Evolutionary conservation across 2,329 filamentous ascomycete species (phyloP), one percentile per base, ranked within the genome.

Genomic region (Beauveria varroae): DNA sequence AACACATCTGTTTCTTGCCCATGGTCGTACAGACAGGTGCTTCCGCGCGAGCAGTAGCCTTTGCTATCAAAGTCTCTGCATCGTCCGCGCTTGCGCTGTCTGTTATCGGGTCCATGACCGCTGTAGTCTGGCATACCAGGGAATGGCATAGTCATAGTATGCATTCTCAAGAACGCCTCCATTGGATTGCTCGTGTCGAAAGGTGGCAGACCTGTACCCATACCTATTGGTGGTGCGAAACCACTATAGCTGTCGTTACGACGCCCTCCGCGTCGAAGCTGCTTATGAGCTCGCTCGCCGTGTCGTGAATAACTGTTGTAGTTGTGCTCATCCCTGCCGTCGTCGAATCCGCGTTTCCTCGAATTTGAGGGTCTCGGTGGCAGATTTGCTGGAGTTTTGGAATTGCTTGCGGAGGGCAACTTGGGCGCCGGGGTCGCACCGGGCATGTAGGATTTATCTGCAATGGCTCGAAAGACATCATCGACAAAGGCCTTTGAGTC

Each of bases 1-100:
- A 64, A 3, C 22, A 3, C 22, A n/a, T 75, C 73, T 34, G 76
- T 76, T 64, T 85, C 79, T 56, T 80, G 78, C 9, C 83, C 85
- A 69, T 93, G 90, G 66, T 91, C 85, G 67, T 83, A 91, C 44
- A 78, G 81, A 72, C 90, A 93, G 24, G 79, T 81, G 66, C 79
- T 84, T 3, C 88, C 88, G 44, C 85, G 77, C 6, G 85, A 80
- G 69, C 90, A 93, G 67, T 83, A 90, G 0, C 90, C 90, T 66
- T 89, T 89, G 1, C 76, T 83, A 62, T 91, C 87, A 67, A 89
- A 91, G 70, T 91, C 86, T 62, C 82, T 79, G 68, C 89, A 93
- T 62, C 84, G 79, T 61, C 78, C 73, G 64, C 74, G 77, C 54
- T 72, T 75, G 61, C 74, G 75, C 44, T 69, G 69, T 46, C 70